Evolutionary conservation across 2,329 filamentous ascomycete species (phyloP).

Genomic region (Botrytis paeoniae): DNA sequence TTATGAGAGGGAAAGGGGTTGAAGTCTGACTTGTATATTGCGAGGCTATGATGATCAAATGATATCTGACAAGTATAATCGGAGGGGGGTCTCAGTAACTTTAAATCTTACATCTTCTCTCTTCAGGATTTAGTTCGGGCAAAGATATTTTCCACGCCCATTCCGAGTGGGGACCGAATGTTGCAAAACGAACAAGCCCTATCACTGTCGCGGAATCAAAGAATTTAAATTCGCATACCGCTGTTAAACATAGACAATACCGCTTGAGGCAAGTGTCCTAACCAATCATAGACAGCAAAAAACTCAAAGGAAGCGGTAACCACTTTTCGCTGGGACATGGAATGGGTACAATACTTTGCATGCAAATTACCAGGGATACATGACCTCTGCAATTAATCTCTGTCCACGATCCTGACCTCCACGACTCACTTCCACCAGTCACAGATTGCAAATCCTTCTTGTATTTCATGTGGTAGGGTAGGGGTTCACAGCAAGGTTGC

Average conservation of each 20-base stretch:
- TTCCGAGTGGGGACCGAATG: slow-evolving; percentile 14
- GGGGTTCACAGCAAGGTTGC: slow-evolving; percentile 3
- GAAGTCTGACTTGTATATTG: background rate
- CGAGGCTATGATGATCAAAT: slow-evolving; percentile 1
- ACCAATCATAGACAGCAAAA: slow-evolving; percentile 25
- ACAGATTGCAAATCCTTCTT: background rate
- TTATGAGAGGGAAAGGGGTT: background rate
- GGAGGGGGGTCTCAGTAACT: slow-evolving; percentile 6
- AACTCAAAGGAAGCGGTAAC: slow-evolving; percentile 15
- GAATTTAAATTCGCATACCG: slow-evolving; percentile 25
- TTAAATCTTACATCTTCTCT: slow-evolving; percentile 16
- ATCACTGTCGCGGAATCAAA: slow-evolving; percentile 22
- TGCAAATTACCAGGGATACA: slow-evolving; percentile 7
- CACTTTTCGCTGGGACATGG: background rate
- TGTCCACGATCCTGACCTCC: slow-evolving; percentile 2
- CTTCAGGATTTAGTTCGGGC: slow-evolving; percentile 4
- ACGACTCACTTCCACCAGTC: slow-evolving; percentile 7
- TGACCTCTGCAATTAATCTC: slow-evolving; percentile 8
- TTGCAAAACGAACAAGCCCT: slow-evolving; percentile 15
- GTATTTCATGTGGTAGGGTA: background rate
- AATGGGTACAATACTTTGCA: slow-evolving; percentile 7
- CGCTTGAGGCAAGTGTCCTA: slow-evolving; percentile 22
- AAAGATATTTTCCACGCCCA: slow-evolving; percentile 15
- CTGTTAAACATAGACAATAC: slow-evolving; percentile 22
- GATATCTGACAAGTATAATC: background rate